A percentile compares a stretch with the other conserved stretches of the same genome.
phyloP scores from a whole-genome alignment of 352 stramenopile species.

The Globisporangium splendens region DNA sequence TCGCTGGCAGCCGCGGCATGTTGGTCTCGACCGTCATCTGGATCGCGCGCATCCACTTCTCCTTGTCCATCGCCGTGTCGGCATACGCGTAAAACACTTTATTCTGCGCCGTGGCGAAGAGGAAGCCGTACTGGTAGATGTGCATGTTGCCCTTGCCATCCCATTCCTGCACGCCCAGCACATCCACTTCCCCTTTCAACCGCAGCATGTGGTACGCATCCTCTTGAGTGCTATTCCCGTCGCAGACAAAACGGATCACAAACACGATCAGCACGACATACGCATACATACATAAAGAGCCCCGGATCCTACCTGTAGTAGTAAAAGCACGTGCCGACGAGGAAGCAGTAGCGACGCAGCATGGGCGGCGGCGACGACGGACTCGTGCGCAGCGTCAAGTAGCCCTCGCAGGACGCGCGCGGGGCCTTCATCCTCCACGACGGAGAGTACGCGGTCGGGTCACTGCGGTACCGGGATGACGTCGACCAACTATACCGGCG shows the following conservation, averaged over 20 bases:
- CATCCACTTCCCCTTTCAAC: slow-evolving; percentile 83
- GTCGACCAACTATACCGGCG: slow-evolving; percentile 13
- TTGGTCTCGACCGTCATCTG: slow-evolving; percentile 83
- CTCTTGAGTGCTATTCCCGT: slow-evolving; percentile 67
- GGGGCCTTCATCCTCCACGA: slow-evolving; percentile 68
- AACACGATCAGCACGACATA: background rate
- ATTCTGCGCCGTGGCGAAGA: slow-evolving; percentile 86
- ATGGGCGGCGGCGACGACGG: slow-evolving; percentile 84
- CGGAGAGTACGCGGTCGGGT: slow-evolving; percentile 5
- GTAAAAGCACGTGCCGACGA: slow-evolving; percentile 84
- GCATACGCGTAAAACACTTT: slow-evolving; percentile 90
- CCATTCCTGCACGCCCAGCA: slow-evolving; percentile 89
- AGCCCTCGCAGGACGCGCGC: slow-evolving; percentile 80
- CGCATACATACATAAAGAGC: background rate
- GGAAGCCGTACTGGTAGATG: slow-evolving; percentile 87
- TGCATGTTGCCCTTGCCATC: slow-evolving; percentile 91
- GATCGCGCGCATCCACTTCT: slow-evolving; percentile 88
- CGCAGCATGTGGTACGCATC: slow-evolving; percentile 88
- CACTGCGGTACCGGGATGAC: slow-evolving; percentile 5
- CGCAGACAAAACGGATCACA: background rate
- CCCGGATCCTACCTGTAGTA: slow-evolving; percentile 58
- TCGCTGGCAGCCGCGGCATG: slow-evolving; percentile 53
- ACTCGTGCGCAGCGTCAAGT: slow-evolving; percentile 83
- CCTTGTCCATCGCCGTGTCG: slow-evolving; percentile 86
- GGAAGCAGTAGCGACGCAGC: slow-evolving; percentile 85